phyloP scores from a whole-genome alignment of 2,329 filamentous ascomycete species.

The Exophiala xenobiotica region DNA sequence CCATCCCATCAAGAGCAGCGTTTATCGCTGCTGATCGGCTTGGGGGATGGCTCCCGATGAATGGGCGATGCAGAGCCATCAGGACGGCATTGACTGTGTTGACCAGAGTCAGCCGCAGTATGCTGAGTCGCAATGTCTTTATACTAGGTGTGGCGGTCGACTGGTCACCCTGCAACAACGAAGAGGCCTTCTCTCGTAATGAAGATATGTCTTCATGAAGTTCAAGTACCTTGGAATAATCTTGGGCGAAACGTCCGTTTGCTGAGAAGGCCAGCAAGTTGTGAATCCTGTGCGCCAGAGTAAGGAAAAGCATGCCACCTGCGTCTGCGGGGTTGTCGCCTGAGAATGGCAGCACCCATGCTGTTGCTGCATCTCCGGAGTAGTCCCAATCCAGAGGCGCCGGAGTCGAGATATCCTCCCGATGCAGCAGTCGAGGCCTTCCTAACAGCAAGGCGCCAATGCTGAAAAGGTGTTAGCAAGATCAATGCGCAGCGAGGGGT shows the following conservation, averaged over 20 bases:
- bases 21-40: constrained; percentile 9
- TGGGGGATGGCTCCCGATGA: constrained; percentile 2
- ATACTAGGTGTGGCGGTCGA: background rate
- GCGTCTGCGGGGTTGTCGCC: background rate
- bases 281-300: constrained; percentile 9
- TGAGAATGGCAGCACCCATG: constrained; percentile 2
- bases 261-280: constrained; percentile 7
- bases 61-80: constrained; percentile 12
- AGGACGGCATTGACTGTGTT: constrained; percentile 9
- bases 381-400: constrained; percentile 7
- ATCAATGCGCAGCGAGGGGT: background rate
- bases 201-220: constrained; percentile 4
- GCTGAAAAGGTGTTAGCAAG: constrained; percentile 2
- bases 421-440: constrained; percentile 8
- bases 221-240: constrained; percentile 4
- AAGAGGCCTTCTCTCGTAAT: background rate
- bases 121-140: background rate
- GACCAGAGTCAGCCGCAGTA: background rate
- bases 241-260: background rate
- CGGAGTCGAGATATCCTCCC: constrained; percentile 11
- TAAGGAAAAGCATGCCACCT: constrained; percentile 3
- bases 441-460: constrained; percentile 4
- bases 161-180: background rate
- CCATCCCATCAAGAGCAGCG: constrained; percentile 6
- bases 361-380: background rate